These are phyloP conservation scores for Stemphylium beticola DNA, from an alignment of 2,329 filamentous ascomycete genomes.

Conservation along the genomic window DNA sequence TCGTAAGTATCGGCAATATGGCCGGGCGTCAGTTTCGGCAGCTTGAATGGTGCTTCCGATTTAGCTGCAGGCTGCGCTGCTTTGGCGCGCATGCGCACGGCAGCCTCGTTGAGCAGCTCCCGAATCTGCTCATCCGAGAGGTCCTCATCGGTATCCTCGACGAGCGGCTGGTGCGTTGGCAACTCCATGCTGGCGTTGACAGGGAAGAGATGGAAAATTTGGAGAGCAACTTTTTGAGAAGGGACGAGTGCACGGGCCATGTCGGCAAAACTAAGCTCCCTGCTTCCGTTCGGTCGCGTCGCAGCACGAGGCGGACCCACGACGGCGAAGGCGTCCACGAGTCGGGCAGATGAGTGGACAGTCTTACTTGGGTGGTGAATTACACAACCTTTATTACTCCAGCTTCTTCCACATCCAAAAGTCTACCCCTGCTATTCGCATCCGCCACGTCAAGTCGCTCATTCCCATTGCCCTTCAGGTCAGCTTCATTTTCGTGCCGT, in stretches of 20 bases:
- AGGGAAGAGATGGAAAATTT: constrained; percentile 30
- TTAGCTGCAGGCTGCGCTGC: constrained; percentile 36
- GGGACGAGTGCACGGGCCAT: constrained; percentile 23
- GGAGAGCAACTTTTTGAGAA: constrained; percentile 34
- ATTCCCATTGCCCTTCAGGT: constrained; percentile 5
- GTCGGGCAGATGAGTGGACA: no score
- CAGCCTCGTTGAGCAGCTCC: constrained; percentile 67
- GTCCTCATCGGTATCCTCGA: constrained; percentile 51
- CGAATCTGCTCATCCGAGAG: constrained; percentile 69
- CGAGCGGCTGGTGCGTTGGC: constrained; percentile 45
- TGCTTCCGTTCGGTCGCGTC: constrained; percentile 4
- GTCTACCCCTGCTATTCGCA: not conserved
- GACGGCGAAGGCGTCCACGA: not conserved
- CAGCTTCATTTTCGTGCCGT: constrained; percentile 32
- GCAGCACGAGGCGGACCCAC: not conserved
- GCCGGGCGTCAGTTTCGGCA: constrained; percentile 59
- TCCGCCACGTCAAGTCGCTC: constrained; percentile 19
- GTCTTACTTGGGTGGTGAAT: no score
- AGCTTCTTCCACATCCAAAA: not conserved
- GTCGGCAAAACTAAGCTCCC: constrained; percentile 22
- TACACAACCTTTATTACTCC: not conserved
- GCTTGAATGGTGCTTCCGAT: constrained; percentile 48
- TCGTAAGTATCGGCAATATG: constrained; percentile 61
- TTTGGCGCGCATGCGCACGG: constrained; percentile 60
- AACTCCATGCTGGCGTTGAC: constrained; percentile 44